A percentile compares a stretch with the other conserved stretches of the same genome.
Evolutionary conservation across 2,329 filamentous ascomycete genomes (phyloP).

Genomic region (Penicillium fuscoglaucum): DNA sequence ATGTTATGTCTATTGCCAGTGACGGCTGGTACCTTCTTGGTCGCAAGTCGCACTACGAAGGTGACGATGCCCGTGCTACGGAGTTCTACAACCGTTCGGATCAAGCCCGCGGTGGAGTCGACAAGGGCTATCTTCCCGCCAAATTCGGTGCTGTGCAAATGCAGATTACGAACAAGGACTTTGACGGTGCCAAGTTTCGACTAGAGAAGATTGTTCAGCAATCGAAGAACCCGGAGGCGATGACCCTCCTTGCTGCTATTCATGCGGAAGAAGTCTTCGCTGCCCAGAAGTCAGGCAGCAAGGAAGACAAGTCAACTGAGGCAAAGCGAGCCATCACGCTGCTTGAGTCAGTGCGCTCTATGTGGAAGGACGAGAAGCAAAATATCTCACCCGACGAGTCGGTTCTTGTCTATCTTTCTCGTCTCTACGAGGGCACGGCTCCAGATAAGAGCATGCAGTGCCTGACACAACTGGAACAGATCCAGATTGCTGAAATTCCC

Average conservation of each 20-base stretch:
- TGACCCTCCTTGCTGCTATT: slow-evolving; percentile 85
- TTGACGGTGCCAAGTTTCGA: slow-evolving; percentile 87
- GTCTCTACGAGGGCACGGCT: slow-evolving; percentile 80
- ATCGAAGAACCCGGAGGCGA: slow-evolving; percentile 79
- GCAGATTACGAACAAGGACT: slow-evolving; percentile 77
- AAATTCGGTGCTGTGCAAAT: slow-evolving; percentile 94
- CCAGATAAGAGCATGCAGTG: slow-evolving; percentile 92
- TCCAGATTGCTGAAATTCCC: slow-evolving; percentile 78
- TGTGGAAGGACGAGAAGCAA: slow-evolving; percentile 93
- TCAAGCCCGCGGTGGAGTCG: slow-evolving; percentile 85
- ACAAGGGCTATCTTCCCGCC: slow-evolving; percentile 86
- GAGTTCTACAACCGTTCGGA: slow-evolving; percentile 91
- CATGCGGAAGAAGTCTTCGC: slow-evolving; percentile 94
- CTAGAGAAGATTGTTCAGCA: slow-evolving; percentile 93
- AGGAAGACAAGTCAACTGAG: slow-evolving; percentile 86
- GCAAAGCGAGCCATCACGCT: slow-evolving; percentile 82
- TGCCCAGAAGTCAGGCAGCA: slow-evolving; percentile 71
- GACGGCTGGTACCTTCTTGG: slow-evolving; percentile 97
- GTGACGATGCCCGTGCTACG: slow-evolving; percentile 70
- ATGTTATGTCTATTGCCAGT: slow-evolving; percentile 93
- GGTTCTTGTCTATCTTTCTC: slow-evolving; percentile 85
- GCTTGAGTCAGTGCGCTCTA: slow-evolving; percentile 77
- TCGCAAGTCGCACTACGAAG: slow-evolving; percentile 82
- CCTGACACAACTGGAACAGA: slow-evolving; percentile 84
- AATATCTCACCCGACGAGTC: slow-evolving; percentile 77